Percentiles rank a stretch among this genome's conserved stretches.
phyloP scores from a whole-genome alignment of 805 yeast genomes.

The Metschnikowia lunata region DNA sequence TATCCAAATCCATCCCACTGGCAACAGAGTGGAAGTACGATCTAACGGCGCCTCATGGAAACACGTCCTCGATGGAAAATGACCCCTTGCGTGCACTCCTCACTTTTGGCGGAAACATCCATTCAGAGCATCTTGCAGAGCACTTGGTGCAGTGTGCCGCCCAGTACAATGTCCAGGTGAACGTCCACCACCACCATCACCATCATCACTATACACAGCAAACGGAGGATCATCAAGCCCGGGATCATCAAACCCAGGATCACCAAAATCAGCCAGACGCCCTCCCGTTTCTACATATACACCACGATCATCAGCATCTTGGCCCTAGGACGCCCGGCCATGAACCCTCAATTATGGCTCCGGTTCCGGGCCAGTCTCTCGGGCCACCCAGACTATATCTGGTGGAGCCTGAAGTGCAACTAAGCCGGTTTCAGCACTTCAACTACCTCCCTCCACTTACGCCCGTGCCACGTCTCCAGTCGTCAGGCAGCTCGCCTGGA shows the following conservation, averaged over 20 bases:
- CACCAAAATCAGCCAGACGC: conserved; percentile 1
- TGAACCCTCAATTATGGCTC: background rate
- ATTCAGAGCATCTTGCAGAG: conserved; percentile 51
- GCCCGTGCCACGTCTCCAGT: conserved; percentile 64
- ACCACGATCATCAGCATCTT: background rate
- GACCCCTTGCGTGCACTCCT: conserved; percentile 21
- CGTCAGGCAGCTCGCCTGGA: conserved; percentile 47
- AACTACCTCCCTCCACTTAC: conserved; percentile 68
- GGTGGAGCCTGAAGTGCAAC: conserved; percentile 16
- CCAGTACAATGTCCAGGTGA: conserved; percentile 51
- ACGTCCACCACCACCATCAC: conserved; percentile 83
- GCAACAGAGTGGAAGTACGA: conserved; percentile 64
- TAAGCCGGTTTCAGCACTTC: conserved; percentile 51
- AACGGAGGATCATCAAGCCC: background rate
- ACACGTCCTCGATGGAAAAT: conserved; percentile 21
- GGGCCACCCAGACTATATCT: background rate
- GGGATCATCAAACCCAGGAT: background rate
- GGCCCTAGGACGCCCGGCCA: conserved; percentile 2
- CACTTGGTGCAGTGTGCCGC: conserved; percentile 58
- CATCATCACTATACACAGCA: conserved; percentile 37
- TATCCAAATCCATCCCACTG: background rate
- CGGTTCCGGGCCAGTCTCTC: no score
- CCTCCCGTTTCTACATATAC: conserved; percentile 5
- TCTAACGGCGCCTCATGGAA: conserved; percentile 27
- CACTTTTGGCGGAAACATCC: conserved; percentile 45